Base-by-base conservation (phyloP, 768 basidiomycete species). In the Exsudoporus frostii region DNA sequence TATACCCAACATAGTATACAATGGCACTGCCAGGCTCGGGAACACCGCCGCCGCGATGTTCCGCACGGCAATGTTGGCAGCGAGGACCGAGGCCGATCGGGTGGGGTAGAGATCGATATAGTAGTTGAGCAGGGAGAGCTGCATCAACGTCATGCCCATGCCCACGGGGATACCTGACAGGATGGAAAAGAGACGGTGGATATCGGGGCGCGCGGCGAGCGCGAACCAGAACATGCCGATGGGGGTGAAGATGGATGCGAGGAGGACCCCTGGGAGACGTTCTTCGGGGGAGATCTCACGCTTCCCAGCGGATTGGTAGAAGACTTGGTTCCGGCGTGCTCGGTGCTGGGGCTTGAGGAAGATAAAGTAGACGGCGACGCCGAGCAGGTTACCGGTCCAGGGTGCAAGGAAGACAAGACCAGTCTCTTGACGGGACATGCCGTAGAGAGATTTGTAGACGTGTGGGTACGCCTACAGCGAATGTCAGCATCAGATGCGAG, bases 61-160 rank as follows among this genome's bases (percentile, higher is more conserved):
- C 22, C 66, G 56, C 24, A 66, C 53, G 3, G 62, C 60, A 14
- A 60, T 64, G 36, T 67, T 65, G 41, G 65, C 66, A 3, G 66
- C 61, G n/a, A 67, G 54, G 33, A 65, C 66, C 5, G 66, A 67
- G 7, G 66, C 66, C 0, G 66, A 68, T 22, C 58, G 64, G n/a
- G 63, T 59, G 15, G 66, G 66, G 38, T 67, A 67, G 8, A 67
- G 65, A 37, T 67, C 66, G 38, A 67, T 63, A 56, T 67, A 67
- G 42, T 67, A 67, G 36, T 67, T 67, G 51, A 63, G 48, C 40
- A 67, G 25, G 8, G 61, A 65, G 24, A 67, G 59, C 40, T 67
- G 66, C 25, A 67, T 44, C 3, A 65, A 50, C 30, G 66, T 67
- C 65, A 67, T 65, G 10, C 66, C 66, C 42, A 67, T 60, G 13